phyloP scores from a whole-genome alignment of 805 yeast species.

The Dipodascus geniculatus region DNA sequence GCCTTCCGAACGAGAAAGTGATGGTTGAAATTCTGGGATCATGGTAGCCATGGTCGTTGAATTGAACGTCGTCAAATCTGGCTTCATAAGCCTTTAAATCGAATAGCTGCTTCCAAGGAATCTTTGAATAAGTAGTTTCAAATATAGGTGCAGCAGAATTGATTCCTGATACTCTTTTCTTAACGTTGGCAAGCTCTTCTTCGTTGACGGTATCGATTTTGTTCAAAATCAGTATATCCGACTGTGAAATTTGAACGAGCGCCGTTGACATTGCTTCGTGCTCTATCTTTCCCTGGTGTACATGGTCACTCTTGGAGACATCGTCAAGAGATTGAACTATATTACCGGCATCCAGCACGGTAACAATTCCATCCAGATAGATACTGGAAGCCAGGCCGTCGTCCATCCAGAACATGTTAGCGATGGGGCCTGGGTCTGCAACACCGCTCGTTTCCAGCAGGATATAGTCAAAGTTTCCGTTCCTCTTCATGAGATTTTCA shows the following conservation, averaged over 20 bases:
- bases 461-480: constrained; percentile 78
- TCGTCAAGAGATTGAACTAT: constrained; percentile 59
- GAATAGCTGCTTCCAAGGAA: constrained; percentile 52
- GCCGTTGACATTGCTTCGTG: constrained; percentile 56
- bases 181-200: constrained; percentile 24
- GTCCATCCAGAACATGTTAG: constrained; percentile 95
- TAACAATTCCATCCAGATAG: constrained; percentile 81
- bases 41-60: constrained; percentile 14
- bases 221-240: constrained; percentile 72
- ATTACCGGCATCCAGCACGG: constrained; percentile 64
- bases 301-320: constrained; percentile 29
- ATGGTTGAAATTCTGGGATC: constrained; percentile 38
- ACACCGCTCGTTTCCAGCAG: constrained; percentile 88
- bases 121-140: constrained; percentile 62
- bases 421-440: constrained; percentile 97
- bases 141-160: constrained; percentile 60
- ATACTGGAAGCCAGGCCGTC: constrained; percentile 76
- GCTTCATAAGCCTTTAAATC: constrained; percentile 71
- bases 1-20: constrained; percentile 34
- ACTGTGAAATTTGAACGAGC: constrained; percentile 78
- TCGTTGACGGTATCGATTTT: constrained; percentile 46
- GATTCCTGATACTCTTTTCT: constrained; percentile 36
- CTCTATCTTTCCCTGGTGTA: constrained; percentile 29
- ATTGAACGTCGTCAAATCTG: constrained; percentile 8
- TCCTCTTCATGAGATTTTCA: constrained; percentile 66